Evolutionary conservation across 2,329 filamentous ascomycete genomes (phyloP).

Genomic region (Leptographium galeiforme): DNA sequence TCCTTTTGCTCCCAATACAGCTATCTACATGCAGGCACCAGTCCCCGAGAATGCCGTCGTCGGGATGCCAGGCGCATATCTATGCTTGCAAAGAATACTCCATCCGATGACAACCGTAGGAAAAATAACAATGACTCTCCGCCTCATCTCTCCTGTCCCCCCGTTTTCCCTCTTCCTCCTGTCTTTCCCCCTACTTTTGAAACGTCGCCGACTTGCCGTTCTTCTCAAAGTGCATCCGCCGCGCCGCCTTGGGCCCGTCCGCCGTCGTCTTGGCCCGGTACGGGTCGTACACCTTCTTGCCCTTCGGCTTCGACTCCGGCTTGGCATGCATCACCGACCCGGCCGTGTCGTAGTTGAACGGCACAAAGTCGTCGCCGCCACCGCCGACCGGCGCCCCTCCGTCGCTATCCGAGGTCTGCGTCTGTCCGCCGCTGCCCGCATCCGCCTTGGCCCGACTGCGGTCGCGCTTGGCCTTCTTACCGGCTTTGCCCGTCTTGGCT

Average conservation of each 20-base stretch:
- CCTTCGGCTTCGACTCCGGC: constrained; percentile 5
- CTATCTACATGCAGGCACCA: no score
- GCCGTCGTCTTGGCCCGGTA: constrained; percentile 16
- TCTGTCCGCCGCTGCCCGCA: constrained; percentile 2
- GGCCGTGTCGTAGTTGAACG: constrained; percentile 24
- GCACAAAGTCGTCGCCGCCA: constrained; percentile 16
- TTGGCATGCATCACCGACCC: constrained; percentile 19
- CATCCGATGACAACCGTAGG: no score
- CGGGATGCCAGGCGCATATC: no score
- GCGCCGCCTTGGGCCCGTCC: constrained; percentile 18
- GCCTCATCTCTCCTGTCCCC: no score
- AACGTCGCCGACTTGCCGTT: constrained; percentile 24
- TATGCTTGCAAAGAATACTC: no score
- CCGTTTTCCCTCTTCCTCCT: background rate
- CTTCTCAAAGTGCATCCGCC: constrained; percentile 19
- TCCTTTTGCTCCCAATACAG: no score
- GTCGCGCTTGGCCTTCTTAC: background rate
- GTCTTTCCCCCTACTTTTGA: constrained; percentile 18
- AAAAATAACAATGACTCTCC: no score
- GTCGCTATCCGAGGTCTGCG: constrained; percentile 19
- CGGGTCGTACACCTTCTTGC: constrained; percentile 18
- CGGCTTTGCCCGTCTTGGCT: background rate
- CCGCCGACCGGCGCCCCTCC: constrained; percentile 27
- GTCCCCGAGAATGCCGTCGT: no score
- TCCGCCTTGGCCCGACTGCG: background rate